Conservation (phyloP, 176 grass and related monocot genomes). For the Miscanthus lutarioriparius region DNA sequence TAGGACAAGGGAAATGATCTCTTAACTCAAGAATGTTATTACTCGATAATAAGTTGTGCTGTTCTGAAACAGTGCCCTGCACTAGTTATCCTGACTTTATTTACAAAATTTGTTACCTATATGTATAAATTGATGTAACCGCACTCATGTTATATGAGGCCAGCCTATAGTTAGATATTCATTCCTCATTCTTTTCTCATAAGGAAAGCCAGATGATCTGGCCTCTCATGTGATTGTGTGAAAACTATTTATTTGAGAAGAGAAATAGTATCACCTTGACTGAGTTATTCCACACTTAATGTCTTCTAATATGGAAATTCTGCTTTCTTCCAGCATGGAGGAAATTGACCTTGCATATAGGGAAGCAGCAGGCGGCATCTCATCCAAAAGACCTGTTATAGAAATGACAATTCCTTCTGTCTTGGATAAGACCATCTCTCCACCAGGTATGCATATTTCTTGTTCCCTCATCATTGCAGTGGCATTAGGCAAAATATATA, state of each 20-base stretch:
- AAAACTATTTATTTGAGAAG: neutral
- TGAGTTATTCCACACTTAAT: neutral
- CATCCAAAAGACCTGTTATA: constrained; percentile 93
- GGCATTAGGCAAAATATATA: neutral
- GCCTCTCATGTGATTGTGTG: neutral
- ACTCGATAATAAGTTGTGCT: neutral
- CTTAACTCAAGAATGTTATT: constrained; percentile 2
- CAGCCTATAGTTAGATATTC: neutral
- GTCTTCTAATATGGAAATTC: constrained; percentile 11
- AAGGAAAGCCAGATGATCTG: constrained; percentile 6
- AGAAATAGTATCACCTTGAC: neutral
- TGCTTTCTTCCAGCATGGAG: constrained; percentile 68
- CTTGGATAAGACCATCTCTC: constrained; percentile 93
- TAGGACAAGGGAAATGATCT: constrained; percentile 2
- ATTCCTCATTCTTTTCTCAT: constrained; percentile 22
- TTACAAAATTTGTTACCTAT: constrained; percentile 6
- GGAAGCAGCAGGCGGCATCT: constrained; percentile 72
- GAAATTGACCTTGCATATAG: constrained; percentile 83
- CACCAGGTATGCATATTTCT: constrained; percentile 58
- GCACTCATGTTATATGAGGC: constrained; percentile 13
- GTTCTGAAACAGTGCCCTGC: neutral
- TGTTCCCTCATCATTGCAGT: neutral
- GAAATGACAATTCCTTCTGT: constrained; percentile 99
- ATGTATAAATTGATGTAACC: neutral
- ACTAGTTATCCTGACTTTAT: constrained; percentile 7